A percentile compares a stretch with the other conserved stretches of the same genome.
phyloP scores from a whole-genome alignment of 257 asterid species.

The Cruciata laevipes region DNA sequence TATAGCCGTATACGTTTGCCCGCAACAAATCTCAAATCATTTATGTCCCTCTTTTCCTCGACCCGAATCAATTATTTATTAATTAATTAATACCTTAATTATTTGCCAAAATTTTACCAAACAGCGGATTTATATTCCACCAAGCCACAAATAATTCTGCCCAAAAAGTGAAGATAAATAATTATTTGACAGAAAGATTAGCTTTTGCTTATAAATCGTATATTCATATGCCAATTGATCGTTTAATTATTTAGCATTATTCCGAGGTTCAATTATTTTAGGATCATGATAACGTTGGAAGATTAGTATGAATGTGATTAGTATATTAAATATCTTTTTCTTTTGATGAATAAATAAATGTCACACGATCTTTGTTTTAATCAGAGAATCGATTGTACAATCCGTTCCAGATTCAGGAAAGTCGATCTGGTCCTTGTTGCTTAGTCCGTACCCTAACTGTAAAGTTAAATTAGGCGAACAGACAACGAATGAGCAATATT shows the following conservation, averaged over 20 bases:
- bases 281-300: conserved; percentile 4
- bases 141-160: neutral
- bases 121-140: neutral
- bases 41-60: conserved; percentile 3
- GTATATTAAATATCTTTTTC: neutral
- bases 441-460: conserved; percentile 7
- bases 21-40: conserved; percentile 4
- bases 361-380: neutral
- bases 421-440: neutral
- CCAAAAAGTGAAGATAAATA: neutral
- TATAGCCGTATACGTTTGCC: conserved; percentile 5
- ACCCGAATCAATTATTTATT: neutral
- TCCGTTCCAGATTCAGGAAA: neutral
- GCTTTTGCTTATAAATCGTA: no score
- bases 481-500: conserved; percentile 1
- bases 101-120: neutral
- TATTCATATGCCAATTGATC: neutral
- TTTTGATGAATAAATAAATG: neutral
- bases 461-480: conserved; percentile 1
- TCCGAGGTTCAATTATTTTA: neutral
- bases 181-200: neutral
- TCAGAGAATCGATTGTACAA: neutral
- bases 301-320: neutral
- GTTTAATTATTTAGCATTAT: no score
- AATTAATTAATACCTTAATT: neutral